Percentiles rank a stretch among this genome's conserved stretches.
phyloP scores from a whole-genome alignment of 371 early-diverging fungal genomes.

The Cladochytrium tenue region DNA sequence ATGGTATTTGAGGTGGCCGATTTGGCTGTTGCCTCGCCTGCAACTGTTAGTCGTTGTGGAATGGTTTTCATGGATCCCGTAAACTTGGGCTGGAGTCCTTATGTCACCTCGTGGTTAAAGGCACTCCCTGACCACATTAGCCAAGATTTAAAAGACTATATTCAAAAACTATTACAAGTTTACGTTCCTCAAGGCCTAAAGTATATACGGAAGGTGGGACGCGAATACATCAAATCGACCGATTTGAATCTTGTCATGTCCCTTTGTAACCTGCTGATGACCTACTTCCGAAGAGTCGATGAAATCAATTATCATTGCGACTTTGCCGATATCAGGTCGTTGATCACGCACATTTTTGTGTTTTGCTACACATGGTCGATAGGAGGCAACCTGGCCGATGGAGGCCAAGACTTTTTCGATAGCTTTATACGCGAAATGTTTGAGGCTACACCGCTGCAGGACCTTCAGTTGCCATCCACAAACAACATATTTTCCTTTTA shows the following conservation, averaged over 20 bases:
- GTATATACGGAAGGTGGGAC: conserved; percentile 46
- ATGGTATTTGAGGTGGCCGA: conserved; percentile 66
- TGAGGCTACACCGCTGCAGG: conserved; percentile 41
- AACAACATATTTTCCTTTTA: conserved; percentile 51
- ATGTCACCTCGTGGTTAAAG: conserved; percentile 48
- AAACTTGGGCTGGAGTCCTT: conserved; percentile 56
- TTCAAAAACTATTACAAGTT: conserved; percentile 30
- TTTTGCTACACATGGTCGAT: conserved; percentile 58
- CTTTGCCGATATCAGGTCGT: conserved; percentile 34
- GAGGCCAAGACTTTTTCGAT: conserved; percentile 56
- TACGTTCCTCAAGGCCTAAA: conserved; percentile 47
- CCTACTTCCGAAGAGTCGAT: conserved; percentile 33
- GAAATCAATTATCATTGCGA: conserved; percentile 43
- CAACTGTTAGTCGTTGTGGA: conserved; percentile 61
- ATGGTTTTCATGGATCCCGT: conserved; percentile 66
- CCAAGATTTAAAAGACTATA: conserved; percentile 37
- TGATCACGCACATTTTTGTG: conserved; percentile 50
- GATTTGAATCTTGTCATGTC: conserved; percentile 50
- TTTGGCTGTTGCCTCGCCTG: conserved; percentile 63
- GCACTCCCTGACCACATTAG: conserved; percentile 34
- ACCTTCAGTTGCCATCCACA: conserved; percentile 44
- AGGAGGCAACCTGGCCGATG: conserved; percentile 58
- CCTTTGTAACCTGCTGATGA: conserved; percentile 46
- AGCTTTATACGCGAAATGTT: conserved; percentile 50
- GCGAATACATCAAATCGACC: conserved; percentile 47